Evolutionary conservation across 345 rosid species (phyloP).

Genomic region (Gossypium anomalum): DNA sequence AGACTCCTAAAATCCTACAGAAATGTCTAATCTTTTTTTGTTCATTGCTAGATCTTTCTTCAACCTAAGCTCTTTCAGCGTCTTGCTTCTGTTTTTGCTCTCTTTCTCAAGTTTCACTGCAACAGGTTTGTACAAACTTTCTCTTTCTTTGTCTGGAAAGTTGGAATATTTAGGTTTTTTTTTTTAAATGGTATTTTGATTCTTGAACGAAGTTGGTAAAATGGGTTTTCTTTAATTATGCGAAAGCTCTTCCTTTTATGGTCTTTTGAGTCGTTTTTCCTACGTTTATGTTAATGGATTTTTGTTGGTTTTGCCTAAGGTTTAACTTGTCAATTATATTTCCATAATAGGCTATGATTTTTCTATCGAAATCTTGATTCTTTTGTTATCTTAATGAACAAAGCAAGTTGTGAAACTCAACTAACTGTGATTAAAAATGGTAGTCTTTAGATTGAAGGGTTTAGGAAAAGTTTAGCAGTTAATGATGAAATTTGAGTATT

Average conservation of each 20-base stretch:
- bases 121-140: constrained; percentile 42
- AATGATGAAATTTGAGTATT: background rate
- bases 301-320: too few species aligned
- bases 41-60: constrained; percentile 25
- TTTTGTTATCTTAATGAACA: background rate
- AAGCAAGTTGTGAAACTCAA: too few species aligned
- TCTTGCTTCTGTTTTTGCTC: constrained; percentile 36
- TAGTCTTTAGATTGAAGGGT: too few species aligned
- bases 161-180: background rate
- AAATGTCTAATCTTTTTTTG: constrained; percentile 32
- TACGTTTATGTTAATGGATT: too few species aligned
- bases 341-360: background rate
- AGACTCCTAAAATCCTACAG: constrained; percentile 22
- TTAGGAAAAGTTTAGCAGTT: background rate
- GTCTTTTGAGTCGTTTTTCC: too few species aligned
- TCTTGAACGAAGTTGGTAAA: constrained; percentile 6
- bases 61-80: constrained; percentile 9
- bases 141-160: background rate
- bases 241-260: background rate
- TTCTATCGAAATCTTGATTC: background rate
- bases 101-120: constrained; percentile 38
- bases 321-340: background rate
- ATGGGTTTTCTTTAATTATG: background rate
- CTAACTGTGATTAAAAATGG: too few species aligned
- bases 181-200: background rate